These are phyloP conservation scores for Pythium sp. DNA, from an alignment of 352 stramenopile genomes.

Conservation along the genomic window DNA sequence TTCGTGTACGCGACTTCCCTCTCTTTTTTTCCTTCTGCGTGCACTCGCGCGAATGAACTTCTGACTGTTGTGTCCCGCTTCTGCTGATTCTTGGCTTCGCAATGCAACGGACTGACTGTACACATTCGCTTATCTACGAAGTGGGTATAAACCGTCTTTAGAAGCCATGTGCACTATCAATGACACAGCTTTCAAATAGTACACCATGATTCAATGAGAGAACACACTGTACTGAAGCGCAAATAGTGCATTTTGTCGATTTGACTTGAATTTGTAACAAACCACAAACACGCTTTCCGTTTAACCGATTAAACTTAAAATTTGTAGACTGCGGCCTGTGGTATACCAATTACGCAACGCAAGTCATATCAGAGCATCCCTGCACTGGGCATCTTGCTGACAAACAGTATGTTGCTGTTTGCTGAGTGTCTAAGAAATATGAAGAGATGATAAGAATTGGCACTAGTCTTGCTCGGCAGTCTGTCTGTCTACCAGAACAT, in stretches of 20 bases:
- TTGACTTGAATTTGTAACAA: too few species aligned
- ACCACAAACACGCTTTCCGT: too few species aligned
- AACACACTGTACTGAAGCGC: too few species aligned
- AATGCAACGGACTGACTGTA: background rate
- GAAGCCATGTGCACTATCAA: too few species aligned
- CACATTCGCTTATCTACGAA: background rate
- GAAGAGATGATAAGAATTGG: background rate
- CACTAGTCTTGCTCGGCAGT: background rate
- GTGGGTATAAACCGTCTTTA: background rate
- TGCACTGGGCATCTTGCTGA: background rate
- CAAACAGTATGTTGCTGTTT: background rate
- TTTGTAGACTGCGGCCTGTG: too few species aligned
- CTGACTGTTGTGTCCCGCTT: background rate
- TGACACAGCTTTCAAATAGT: too few species aligned
- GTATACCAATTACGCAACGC: too few species aligned
- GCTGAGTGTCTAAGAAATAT: slow-evolving; percentile 2
- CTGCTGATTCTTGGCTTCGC: background rate
- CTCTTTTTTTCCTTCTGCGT: background rate
- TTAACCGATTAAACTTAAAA: too few species aligned
- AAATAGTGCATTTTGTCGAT: too few species aligned
- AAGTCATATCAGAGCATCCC: too few species aligned
- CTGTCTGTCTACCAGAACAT: slow-evolving; percentile 53
- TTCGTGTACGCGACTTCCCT: background rate
- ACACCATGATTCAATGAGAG: too few species aligned
- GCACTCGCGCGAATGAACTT: background rate